Conservation (phyloP, 2,329 filamentous ascomycete species). For the Atkinsonella hypoxylon region DNA sequence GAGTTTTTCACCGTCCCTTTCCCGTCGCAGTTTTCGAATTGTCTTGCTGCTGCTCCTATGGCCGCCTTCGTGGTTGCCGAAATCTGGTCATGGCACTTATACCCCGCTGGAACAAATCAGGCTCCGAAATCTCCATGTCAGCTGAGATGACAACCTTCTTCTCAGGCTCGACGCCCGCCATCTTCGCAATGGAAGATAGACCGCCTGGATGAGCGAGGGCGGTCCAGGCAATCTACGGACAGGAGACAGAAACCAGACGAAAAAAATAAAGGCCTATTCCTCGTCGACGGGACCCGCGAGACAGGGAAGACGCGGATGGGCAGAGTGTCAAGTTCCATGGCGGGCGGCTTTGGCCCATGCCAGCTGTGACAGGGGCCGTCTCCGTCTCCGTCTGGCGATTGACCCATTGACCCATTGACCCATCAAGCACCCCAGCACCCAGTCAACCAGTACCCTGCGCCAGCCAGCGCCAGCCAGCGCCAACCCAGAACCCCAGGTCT, state of each 20-base stretch:
- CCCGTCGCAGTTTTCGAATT: conserved; percentile 5
- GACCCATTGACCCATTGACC: too few species aligned
- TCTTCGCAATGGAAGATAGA: not conserved
- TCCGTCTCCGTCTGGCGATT: not conserved
- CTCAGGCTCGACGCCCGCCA: not conserved
- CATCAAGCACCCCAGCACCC: not conserved
- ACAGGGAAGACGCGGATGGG: not conserved
- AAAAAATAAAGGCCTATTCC: not conserved
- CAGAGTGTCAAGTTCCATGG: not conserved
- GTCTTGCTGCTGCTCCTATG: not conserved
- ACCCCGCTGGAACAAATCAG: not conserved
- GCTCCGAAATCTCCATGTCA: not conserved
- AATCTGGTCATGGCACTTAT: conserved; percentile 2
- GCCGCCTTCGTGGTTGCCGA: not conserved
- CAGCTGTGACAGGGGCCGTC: conserved; percentile 4
- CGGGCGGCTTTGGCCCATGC: conserved; percentile 5
- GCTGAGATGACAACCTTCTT: not conserved
- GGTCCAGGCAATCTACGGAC: not conserved
- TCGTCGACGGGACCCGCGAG: not conserved
- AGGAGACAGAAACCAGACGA: not conserved
- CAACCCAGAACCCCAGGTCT: conserved; percentile 5
- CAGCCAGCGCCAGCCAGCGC: conserved; percentile 1
- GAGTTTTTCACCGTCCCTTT: conserved; percentile 3
- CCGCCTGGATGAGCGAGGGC: not conserved
- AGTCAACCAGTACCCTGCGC: too few species aligned